These are phyloP conservation scores for Salix suchowensis DNA, from an alignment of 345 rosid genomes.

Conservation along the genomic window DNA sequence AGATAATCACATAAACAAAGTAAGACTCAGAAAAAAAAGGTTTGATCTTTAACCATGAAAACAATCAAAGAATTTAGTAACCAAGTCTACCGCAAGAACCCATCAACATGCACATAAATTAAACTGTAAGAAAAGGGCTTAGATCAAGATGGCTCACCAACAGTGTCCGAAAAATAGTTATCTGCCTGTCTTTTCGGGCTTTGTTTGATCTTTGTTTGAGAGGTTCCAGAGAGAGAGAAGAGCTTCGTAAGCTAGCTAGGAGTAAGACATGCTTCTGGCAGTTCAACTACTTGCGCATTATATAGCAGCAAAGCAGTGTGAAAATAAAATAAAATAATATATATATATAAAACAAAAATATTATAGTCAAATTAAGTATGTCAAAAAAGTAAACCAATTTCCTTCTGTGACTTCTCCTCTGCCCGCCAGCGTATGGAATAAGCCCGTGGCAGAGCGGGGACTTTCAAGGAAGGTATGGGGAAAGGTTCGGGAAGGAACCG, in stretches of 20 bases:
- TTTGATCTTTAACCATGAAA: neutral
- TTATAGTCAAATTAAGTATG: conserved; percentile 3
- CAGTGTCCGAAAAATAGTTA: neutral
- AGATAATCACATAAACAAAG: neutral
- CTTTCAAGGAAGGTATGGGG: conserved; percentile 31
- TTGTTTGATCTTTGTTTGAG: neutral
- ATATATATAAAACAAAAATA: neutral
- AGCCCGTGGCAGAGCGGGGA: neutral
- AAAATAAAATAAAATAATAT: neutral
- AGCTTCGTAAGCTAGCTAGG: neutral
- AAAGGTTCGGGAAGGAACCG: conserved; percentile 14
- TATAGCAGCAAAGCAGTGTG: conserved; percentile 2
- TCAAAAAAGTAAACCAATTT: neutral
- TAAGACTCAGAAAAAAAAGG: neutral
- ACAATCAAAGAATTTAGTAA: neutral
- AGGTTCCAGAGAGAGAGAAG: neutral
- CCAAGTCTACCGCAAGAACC: neutral
- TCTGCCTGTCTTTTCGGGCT: neutral
- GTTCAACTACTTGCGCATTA: neutral
- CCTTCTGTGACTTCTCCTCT: neutral
- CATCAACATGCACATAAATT: neutral
- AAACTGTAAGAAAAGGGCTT: neutral
- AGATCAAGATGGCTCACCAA: neutral
- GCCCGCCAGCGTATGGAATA: neutral
- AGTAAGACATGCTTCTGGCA: neutral